Base-by-base conservation (phyloP, 106 monocot genomes). In the Iris macrosiphon region DNA sequence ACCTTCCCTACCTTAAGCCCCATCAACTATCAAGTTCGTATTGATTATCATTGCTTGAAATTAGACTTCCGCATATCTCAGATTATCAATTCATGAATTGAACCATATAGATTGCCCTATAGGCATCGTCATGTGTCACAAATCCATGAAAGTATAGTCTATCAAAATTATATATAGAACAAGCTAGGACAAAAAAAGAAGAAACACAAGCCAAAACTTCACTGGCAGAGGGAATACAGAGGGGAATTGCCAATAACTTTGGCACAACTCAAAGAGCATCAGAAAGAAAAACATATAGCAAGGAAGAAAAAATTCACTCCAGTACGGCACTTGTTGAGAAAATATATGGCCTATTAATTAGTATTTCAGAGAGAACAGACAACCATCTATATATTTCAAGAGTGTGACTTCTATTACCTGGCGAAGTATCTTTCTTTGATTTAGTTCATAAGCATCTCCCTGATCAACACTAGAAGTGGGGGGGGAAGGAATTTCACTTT, bases 341-440 rank as follows among this genome's bases (percentile, higher is more conserved):
- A 53, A 32, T 13, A 52, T 8, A 33, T 32, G 7, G 7, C 13
- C 4, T 35, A 35, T 8, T 17, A 53, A 27, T 32, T 32, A 20
- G 11, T 27, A 44, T 31, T 33, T 60, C 10, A 41, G 16, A 28
- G 14, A 23, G 1, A 59, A 59, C 21, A 21, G 14, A 9, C 24
- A 31, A 47, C 21, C 0, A 46, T 17, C 30, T n/a, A n/a, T n/a
- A 55, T 45, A 46, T 38, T 24, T 29, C 18, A 25, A 47, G 39
- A 42, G 60, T 39, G 0, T 28, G 6, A 7, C 20, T 12, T 1
- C 14, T 19, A 27, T 61, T 68, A 87, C 96, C 86, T 96, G 82
- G 55, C 96, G 90, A 48, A 96, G 63, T 72, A 73, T 61, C 59
- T 80, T 96, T 69, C 96, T 96, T 37, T 80, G 74, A 33, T 69